These are phyloP conservation scores for Fusarium paranaense DNA, from an alignment of 2,329 filamentous ascomycete species.

Conservation along the genomic window DNA sequence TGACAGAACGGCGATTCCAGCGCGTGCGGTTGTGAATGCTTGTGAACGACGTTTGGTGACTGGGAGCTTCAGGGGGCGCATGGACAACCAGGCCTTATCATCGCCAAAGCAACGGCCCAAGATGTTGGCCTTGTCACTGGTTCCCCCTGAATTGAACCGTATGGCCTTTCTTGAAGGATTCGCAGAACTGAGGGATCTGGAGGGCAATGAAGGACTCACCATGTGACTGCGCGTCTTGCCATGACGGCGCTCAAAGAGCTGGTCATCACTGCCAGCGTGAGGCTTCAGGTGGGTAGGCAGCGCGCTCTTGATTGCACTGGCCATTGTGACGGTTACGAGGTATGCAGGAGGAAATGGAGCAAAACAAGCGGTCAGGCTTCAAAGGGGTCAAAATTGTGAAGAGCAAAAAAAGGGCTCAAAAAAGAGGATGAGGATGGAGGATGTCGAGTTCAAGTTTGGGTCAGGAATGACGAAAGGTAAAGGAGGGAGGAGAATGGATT, in stretches of 20 bases:
- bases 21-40: not conserved
- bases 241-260: conserved; percentile 73
- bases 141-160: not conserved
- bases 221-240: conserved; percentile 89
- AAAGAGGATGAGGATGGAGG: conserved; percentile 15
- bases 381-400: conserved; percentile 3
- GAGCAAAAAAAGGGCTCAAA: conserved; percentile 11
- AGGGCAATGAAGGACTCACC: conserved; percentile 65
- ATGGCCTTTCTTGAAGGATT: not conserved
- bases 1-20: not conserved
- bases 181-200: not conserved
- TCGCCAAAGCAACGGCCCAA: not conserved
- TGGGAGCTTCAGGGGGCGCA: not conserved
- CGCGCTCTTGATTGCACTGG: conserved; percentile 77
- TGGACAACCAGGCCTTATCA: not conserved
- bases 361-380: conserved; percentile 6
- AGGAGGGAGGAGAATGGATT: conserved; percentile 29
- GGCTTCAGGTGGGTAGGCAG: conserved; percentile 88
- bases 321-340: conserved; percentile 65
- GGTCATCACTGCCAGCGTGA: conserved; percentile 56
- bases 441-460: conserved; percentile 29
- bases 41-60: not conserved
- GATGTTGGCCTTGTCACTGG: not conserved
- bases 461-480: conserved; percentile 35
- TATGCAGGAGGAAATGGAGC: conserved; percentile 13